phyloP scores from a whole-genome alignment of 2,329 filamentous ascomycete species.

The Rugonectria rugulosa region DNA sequence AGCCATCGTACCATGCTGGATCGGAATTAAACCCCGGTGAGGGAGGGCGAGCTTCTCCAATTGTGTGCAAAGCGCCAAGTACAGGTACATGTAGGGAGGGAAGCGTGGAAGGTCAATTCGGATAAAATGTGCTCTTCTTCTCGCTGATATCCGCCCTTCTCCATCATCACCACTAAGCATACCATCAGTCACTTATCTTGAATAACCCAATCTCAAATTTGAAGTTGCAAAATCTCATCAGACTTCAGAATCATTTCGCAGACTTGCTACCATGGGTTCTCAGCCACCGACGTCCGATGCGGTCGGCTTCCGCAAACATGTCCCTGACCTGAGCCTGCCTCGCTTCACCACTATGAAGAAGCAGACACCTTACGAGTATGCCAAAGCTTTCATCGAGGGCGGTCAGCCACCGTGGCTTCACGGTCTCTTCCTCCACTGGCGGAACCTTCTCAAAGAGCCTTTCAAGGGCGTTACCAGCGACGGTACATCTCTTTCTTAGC shows the following conservation, averaged over 20 bases:
- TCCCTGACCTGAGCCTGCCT: slow-evolving; percentile 67
- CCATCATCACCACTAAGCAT: too few species aligned
- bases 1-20: slow-evolving; percentile 7
- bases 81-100: too few species aligned
- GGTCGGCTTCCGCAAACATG: slow-evolving; percentile 54
- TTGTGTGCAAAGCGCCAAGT: too few species aligned
- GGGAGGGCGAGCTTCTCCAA: not conserved
- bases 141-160: too few species aligned
- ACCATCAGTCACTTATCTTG: too few species aligned
- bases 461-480: slow-evolving; percentile 76
- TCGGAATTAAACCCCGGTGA: slow-evolving; percentile 1
- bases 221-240: not conserved
- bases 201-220: not conserved
- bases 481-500: slow-evolving; percentile 55
- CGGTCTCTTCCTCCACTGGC: slow-evolving; percentile 66
- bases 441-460: slow-evolving; percentile 67
- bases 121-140: not conserved
- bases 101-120: too few species aligned
- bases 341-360: slow-evolving; percentile 70
- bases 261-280: slow-evolving; percentile 10
- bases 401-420: slow-evolving; percentile 73
- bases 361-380: slow-evolving; percentile 70
- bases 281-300: not conserved
- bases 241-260: not conserved
- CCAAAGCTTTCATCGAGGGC: slow-evolving; percentile 63